Base-by-base conservation (phyloP, 177 flowering plant genomes). In the Vitis hybrid region DNA sequence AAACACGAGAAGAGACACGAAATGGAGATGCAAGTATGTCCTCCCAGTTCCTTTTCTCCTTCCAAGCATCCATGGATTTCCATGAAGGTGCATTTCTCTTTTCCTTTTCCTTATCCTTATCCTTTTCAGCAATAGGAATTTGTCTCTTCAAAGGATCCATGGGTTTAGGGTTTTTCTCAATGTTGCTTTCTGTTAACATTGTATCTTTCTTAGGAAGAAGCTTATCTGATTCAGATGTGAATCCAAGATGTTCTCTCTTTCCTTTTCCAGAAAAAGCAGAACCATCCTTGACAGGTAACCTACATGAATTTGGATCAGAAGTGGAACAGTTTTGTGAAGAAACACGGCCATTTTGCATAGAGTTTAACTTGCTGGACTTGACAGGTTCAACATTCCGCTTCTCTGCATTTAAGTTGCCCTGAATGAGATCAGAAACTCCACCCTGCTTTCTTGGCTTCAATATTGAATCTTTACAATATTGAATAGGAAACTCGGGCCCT, bases 11-110 rank as follows among this genome's bases (percentile, higher is more conserved):
- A 80, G 93, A 87, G 64, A 71, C 76, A 65, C 90, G 86, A 71
- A 74, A 70, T 53, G 97, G 93, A 71, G 92, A 77, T 26, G 92
- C 83, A 74, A 94, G 93, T 74, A 94, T 86, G 66, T 90, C 97
- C 72, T 86, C 91, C 98, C 98, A 94, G 72, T 92, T 90, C 69
- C 98, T 85, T 78, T 89, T 92, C 80, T 92, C 94, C 75, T 89
- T 94, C 98, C 98, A 94, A 52, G 97, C 97, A 87, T 94, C 91
- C 93, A 90, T 76, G 59, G 90, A 80, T 71, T 86, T 91, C 84
- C 83, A 79, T 57, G 83, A 76, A 67, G 78, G 29, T 18, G 76
- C 67, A 74, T 71, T 81, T 77, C 84, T 88, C 80, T 74, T 89
- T 63, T 89, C 98, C 72, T 5, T 39, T 39, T 39, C 48, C 9